These are phyloP conservation scores for Hymenoscyphus scutula DNA, from an alignment of 2,329 filamentous ascomycete genomes.

Conservation along the genomic window DNA sequence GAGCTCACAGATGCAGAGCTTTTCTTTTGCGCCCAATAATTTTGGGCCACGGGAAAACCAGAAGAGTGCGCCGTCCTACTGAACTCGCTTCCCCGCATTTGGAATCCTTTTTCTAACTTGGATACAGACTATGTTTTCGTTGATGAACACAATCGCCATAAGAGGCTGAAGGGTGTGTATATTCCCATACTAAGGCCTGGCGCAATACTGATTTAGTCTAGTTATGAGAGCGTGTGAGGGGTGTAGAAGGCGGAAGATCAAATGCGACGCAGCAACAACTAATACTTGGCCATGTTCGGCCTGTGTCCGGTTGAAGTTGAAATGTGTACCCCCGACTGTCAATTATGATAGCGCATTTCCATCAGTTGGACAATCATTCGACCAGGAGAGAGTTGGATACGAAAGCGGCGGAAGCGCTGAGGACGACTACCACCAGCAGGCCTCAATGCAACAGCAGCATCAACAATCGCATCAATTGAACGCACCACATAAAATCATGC, in stretches of 20 bases:
- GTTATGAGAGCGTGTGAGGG: conserved; percentile 98
- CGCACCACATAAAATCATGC: conserved; percentile 39
- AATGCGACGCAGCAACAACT: conserved; percentile 94
- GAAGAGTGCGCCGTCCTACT: conserved; percentile 62
- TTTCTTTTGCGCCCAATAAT: conserved; percentile 69
- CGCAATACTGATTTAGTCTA: conserved; percentile 41
- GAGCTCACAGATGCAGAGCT: conserved; percentile 69
- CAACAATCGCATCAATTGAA: conserved; percentile 31
- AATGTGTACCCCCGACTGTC: conserved; percentile 74
- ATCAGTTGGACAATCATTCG: conserved; percentile 43
- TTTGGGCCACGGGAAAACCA: conserved; percentile 71
- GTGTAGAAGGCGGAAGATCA: conserved; percentile 92
- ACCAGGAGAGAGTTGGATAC: conserved; percentile 47
- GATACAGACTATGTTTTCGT: conserved; percentile 93
- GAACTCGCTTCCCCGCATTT: conserved; percentile 6
- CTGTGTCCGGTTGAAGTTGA: conserved; percentile 86
- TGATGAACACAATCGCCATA: conserved; percentile 97
- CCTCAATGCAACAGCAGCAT: conserved; percentile 47
- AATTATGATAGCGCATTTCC: conserved; percentile 37
- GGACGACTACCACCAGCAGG: conserved; percentile 52
- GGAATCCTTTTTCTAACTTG: conserved; percentile 34
- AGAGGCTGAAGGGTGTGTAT: conserved; percentile 80
- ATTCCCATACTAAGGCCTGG: background rate
- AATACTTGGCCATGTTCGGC: conserved; percentile 98
- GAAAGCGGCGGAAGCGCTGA: conserved; percentile 44